Percentiles rank a stretch among this genome's conserved stretches.
phyloP scores from a whole-genome alignment of 257 asterid species.

The Agastache rugosa region DNA sequence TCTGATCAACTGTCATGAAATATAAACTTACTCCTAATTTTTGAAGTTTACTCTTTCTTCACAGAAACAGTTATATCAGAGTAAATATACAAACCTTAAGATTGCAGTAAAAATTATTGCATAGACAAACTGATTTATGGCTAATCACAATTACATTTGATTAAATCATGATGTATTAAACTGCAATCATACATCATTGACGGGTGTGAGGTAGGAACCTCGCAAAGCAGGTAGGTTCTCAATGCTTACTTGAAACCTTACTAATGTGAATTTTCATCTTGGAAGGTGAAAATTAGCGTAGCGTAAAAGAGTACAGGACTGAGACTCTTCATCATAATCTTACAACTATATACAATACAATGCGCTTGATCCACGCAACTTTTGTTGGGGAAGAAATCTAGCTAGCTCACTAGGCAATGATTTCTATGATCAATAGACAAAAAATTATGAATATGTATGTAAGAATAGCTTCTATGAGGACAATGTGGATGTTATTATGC shows the following conservation, averaged over 20 bases:
- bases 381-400: constrained; percentile 31
- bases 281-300: constrained; percentile 47
- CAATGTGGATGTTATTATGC: not conserved
- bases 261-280: constrained; percentile 29
- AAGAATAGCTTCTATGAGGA: constrained; percentile 20
- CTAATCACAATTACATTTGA: constrained; percentile 24
- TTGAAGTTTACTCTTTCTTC: not conserved
- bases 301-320: constrained; percentile 46
- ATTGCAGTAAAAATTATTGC: constrained; percentile 38
- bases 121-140: constrained; percentile 25
- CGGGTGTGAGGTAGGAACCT: constrained; percentile 25
- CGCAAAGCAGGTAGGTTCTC: constrained; percentile 28
- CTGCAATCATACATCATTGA: constrained; percentile 38
- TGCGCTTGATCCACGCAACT: constrained; percentile 41
- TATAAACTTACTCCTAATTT: not conserved
- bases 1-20: not conserved
- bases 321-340: constrained; percentile 48
- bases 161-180: constrained; percentile 23
- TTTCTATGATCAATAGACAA: constrained; percentile 26
- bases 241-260: constrained; percentile 38
- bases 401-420: constrained; percentile 49
- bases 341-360: constrained; percentile 33
- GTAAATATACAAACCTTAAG: constrained; percentile 32
- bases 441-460: constrained; percentile 25
- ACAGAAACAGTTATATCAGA: not conserved